A percentile compares a stretch with the other conserved stretches of the same genome.
These are phyloP conservation scores for Phytomonas sp. DNA, from an alignment of 208 protist genomes.

Conservation along the genomic window DNA sequence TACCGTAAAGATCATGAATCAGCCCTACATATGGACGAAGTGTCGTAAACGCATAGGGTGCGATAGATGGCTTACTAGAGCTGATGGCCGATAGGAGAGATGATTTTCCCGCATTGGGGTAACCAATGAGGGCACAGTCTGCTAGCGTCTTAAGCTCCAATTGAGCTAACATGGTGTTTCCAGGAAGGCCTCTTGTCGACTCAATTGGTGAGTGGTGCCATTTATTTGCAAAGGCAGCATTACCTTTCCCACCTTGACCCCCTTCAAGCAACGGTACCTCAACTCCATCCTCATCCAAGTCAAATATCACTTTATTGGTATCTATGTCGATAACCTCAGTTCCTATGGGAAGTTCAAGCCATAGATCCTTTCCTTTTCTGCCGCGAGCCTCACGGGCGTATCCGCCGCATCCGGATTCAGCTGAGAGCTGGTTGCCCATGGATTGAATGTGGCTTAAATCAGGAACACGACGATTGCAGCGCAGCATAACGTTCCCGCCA, in stretches of 20 bases:
- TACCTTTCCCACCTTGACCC: constrained; percentile 87
- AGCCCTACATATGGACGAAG: constrained; percentile 84
- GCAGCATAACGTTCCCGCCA: constrained; percentile 77
- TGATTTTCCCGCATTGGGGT: constrained; percentile 91
- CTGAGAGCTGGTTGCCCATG: constrained; percentile 62
- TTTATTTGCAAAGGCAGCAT: constrained; percentile 85
- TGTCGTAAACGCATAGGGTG: constrained; percentile 89
- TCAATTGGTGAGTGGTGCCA: constrained; percentile 83
- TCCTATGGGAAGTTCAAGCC: constrained; percentile 78
- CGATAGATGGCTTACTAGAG: constrained; percentile 69
- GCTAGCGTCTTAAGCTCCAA: constrained; percentile 89
- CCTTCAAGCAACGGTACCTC: constrained; percentile 83
- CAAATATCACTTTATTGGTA: constrained; percentile 85
- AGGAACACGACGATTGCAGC: constrained; percentile 26
- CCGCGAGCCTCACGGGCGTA: constrained; percentile 74
- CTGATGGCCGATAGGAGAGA: constrained; percentile 87
- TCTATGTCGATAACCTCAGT: constrained; percentile 86
- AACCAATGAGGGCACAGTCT: constrained; percentile 88
- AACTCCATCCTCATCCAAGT: constrained; percentile 68
- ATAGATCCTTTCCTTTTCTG: constrained; percentile 51
- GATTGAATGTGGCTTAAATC: constrained; percentile 70
- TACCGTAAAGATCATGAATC: constrained; percentile 76
- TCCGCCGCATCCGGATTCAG: constrained; percentile 51
- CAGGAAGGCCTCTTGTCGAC: constrained; percentile 84
- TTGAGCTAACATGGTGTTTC: constrained; percentile 84